Conservation (phyloP, 2,329 filamentous ascomycete genomes). For the Cercospora sojina region DNA sequence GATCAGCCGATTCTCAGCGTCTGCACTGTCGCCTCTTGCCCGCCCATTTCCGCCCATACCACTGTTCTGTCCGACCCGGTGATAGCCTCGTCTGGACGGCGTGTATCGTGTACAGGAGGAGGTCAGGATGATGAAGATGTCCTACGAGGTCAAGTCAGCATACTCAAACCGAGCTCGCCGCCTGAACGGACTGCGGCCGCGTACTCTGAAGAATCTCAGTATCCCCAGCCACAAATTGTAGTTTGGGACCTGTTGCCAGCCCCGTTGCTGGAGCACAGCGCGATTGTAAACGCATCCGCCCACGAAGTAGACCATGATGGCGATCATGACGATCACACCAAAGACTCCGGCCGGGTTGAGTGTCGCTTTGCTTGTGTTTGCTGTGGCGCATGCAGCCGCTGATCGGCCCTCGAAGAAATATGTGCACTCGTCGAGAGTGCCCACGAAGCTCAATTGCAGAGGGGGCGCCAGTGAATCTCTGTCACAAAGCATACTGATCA, state of each 20-base stretch:
- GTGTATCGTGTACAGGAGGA: constrained; percentile 68
- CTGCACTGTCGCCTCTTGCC: constrained; percentile 52
- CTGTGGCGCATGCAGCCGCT: constrained; percentile 75
- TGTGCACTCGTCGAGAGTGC: constrained; percentile 78
- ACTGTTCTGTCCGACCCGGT: constrained; percentile 57
- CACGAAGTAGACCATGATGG: constrained; percentile 82
- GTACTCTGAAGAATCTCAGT: constrained; percentile 77
- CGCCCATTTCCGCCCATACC: constrained; percentile 47
- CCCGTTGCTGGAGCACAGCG: constrained; percentile 88
- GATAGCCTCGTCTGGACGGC: constrained; percentile 66
- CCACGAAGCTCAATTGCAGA: constrained; percentile 79
- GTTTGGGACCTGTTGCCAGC: constrained; percentile 94
- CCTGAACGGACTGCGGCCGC: constrained; percentile 15
- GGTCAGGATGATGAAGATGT: constrained; percentile 64
- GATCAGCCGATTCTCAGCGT: constrained; percentile 91
- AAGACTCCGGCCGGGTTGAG: constrained; percentile 76
- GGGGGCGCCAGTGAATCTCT: constrained; percentile 68
- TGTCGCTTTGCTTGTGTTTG: constrained; percentile 56
- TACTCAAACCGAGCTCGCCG: constrained; percentile 13
- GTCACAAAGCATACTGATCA: constrained; percentile 92
- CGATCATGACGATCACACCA: constrained; percentile 75
- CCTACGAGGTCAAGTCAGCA: constrained; percentile 36
- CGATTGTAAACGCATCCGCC: constrained; percentile 95
- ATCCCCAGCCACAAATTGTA: constrained; percentile 90
- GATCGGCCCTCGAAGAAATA: constrained; percentile 96